A percentile compares a stretch with the other conserved stretches of the same genome.
These are phyloP conservation scores for Linnemannia schmuckeri DNA, from an alignment of 192 early-diverging fungal genomes.

Conservation along the genomic window DNA sequence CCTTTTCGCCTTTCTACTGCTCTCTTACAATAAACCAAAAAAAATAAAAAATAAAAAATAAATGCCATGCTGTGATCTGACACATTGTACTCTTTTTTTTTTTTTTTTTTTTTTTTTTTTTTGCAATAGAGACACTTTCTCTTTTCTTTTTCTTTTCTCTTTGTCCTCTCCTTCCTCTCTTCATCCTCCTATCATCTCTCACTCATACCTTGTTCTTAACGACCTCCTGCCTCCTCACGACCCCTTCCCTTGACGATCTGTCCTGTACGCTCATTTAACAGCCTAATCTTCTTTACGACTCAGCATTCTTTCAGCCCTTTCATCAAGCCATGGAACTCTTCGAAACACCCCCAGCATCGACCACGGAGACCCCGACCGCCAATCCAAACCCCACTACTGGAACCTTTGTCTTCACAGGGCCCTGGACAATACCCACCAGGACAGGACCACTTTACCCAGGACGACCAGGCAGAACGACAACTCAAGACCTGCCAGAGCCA, in stretches of 20 bases:
- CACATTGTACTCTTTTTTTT: not conserved
- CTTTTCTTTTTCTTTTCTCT: not conserved
- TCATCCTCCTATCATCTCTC: not conserved
- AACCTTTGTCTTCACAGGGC: not conserved
- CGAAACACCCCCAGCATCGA: not conserved
- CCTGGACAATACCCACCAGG: not conserved
- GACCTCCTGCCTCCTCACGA: not conserved
- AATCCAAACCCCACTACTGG: not conserved
- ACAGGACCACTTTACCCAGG: slow-evolving; percentile 1
- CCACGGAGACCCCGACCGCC: not conserved
- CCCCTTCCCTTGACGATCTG: not conserved
- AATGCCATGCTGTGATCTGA: not conserved
- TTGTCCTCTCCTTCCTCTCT: not conserved
- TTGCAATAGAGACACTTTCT: not conserved
- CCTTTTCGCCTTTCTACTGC: not conserved
- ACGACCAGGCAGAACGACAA: not conserved
- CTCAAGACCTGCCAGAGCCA: not conserved
- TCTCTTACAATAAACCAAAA: not conserved
- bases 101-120: not conserved
- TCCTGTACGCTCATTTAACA: not conserved
- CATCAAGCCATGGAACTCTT: not conserved
- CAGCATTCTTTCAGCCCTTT: not conserved
- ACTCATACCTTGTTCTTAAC: not conserved
- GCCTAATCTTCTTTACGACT: not conserved
- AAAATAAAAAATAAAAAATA: not conserved